These are phyloP conservation scores for Thraustochytrium striatum DNA, from an alignment of 352 stramenopile species.

Conservation along the genomic window DNA sequence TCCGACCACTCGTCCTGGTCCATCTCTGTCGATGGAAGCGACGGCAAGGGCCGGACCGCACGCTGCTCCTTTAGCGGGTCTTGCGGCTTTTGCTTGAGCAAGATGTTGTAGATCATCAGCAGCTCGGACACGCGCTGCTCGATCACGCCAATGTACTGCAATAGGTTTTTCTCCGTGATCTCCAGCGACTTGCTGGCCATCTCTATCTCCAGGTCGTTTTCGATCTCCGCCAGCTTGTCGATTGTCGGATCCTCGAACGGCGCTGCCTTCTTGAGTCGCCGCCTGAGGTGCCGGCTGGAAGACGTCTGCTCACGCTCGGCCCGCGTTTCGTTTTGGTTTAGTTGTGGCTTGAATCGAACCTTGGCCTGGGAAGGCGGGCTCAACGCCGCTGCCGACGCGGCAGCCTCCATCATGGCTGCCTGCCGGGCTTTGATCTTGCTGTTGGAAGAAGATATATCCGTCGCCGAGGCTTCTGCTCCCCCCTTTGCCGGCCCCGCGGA, in stretches of 20 bases:
- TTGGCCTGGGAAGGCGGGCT: too few species aligned
- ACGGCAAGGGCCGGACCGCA: not conserved
- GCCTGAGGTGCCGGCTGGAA: too few species aligned
- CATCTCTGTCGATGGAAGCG: not conserved
- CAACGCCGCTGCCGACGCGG: too few species aligned
- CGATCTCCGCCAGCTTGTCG: not conserved
- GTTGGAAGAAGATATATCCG: too few species aligned
- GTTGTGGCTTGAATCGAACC: too few species aligned
- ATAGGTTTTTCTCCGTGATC: conserved; percentile 41
- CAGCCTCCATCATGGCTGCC: too few species aligned
- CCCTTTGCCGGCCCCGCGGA: too few species aligned
- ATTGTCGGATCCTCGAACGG: not conserved
- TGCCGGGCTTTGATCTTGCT: too few species aligned
- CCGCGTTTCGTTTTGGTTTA: too few species aligned
- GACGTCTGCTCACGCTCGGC: too few species aligned
- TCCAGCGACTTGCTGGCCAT: conserved; percentile 25
- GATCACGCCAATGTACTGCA: conserved; percentile 45
- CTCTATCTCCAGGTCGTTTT: not conserved
- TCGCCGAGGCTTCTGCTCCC: too few species aligned
- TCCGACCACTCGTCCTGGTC: not conserved
- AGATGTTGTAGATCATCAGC: not conserved
- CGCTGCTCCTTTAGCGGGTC: too few species aligned
- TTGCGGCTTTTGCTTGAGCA: not conserved
- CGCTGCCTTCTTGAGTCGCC: not conserved
- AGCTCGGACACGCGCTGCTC: conserved; percentile 45